Conservation (phyloP, 768 basidiomycete species). For the Leccinum ochraceum region DNA sequence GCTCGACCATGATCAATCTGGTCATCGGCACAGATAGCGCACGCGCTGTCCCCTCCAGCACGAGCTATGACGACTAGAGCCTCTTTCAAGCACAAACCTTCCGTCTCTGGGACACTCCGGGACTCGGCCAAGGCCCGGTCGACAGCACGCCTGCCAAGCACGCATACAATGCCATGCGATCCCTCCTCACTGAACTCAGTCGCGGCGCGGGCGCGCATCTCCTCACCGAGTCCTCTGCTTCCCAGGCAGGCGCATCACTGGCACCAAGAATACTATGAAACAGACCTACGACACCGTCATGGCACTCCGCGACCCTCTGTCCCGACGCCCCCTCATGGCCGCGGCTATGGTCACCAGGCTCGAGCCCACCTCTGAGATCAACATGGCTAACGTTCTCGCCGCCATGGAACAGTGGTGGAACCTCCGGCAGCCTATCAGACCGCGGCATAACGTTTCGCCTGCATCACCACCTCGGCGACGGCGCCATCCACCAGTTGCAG, state of each 20-base stretch:
- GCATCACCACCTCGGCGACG: slow-evolving; percentile 25
- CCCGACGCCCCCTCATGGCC: slow-evolving; percentile 18
- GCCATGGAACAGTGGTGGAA: slow-evolving; percentile 28
- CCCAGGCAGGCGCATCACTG: slow-evolving; percentile 17
- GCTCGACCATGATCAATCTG: slow-evolving; percentile 21
- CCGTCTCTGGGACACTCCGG: slow-evolving; percentile 30
- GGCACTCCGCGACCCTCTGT: slow-evolving; percentile 18
- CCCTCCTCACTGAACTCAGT: slow-evolving; percentile 26
- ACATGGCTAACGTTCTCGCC: slow-evolving; percentile 6
- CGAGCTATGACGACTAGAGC: slow-evolving; percentile 26
- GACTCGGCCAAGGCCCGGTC: slow-evolving; percentile 17
- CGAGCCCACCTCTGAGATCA: slow-evolving; percentile 11
- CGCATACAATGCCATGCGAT: slow-evolving; percentile 19
- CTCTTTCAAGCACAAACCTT: slow-evolving; percentile 23
- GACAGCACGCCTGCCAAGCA: slow-evolving; percentile 3
- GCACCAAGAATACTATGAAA: slow-evolving; percentile 17
- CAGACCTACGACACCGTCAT: slow-evolving; percentile 21
- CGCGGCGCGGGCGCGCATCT: slow-evolving; percentile 20
- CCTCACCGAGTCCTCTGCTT: slow-evolving; percentile 9
- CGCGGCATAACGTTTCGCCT: slow-evolving; percentile 19
- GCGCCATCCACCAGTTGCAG: not conserved
- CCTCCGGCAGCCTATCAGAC: slow-evolving; percentile 6
- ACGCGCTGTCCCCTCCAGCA: slow-evolving; percentile 18
- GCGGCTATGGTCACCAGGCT: slow-evolving; percentile 21
- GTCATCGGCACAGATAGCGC: slow-evolving; percentile 20